Evolutionary conservation across 208 protist genomes (phyloP).

Genomic region (Lotmaria passim): DNA sequence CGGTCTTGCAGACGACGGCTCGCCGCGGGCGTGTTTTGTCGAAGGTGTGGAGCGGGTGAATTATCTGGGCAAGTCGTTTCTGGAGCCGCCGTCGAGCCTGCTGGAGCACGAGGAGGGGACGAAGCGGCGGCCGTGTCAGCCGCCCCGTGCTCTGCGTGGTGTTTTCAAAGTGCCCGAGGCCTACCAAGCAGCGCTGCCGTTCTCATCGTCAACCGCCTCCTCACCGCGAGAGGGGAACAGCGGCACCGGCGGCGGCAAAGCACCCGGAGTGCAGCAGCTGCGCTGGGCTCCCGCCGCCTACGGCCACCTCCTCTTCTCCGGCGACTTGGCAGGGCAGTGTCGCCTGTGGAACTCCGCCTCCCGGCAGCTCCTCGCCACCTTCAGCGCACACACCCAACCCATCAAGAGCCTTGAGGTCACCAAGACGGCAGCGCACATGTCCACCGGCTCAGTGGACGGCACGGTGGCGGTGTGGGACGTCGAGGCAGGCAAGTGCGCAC

Average conservation of each 20-base stretch:
- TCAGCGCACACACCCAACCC: constrained; percentile 89
- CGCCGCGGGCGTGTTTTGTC: constrained; percentile 37
- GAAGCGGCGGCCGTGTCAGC: constrained; percentile 36
- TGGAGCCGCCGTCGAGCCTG: constrained; percentile 62
- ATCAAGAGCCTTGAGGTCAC: constrained; percentile 93
- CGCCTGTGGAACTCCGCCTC: constrained; percentile 91
- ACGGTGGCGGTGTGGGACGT: constrained; percentile 95
- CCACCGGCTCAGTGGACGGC: constrained; percentile 91
- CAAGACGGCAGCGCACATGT: constrained; percentile 86
- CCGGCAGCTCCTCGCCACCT: constrained; percentile 88
- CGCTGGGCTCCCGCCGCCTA: constrained; percentile 90
- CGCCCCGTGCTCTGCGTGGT: constrained; percentile 58
- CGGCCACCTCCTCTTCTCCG: constrained; percentile 95
- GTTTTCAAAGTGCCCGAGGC: constrained; percentile 36
- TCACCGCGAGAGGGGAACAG: constrained; percentile 1
- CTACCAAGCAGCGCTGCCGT: not conserved
- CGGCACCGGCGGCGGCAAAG: not conserved
- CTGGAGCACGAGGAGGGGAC: constrained; percentile 38
- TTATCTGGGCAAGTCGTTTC: constrained; percentile 80
- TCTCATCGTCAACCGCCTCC: constrained; percentile 4
- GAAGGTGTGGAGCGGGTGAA: constrained; percentile 58
- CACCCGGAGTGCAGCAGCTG: constrained; percentile 84
- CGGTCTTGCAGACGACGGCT: constrained; percentile 8
- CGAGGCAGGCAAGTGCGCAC: constrained; percentile 78
- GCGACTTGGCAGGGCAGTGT: constrained; percentile 84